Evolutionary conservation across 1,139 yeast species (phyloP).

Genomic region (Taphrina confusa): DNA sequence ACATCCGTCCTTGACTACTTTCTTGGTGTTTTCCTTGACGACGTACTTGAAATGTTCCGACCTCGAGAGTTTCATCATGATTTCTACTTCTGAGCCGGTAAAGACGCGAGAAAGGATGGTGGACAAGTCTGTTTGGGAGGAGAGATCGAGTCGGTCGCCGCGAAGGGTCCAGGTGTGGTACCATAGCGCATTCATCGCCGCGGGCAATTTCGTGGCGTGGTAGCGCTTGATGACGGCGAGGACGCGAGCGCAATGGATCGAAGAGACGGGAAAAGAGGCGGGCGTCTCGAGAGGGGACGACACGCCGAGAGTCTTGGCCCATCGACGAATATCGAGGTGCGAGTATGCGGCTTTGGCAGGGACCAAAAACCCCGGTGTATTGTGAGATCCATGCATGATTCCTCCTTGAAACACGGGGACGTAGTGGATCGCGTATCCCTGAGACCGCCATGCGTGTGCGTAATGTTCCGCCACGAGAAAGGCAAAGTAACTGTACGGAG

Average conservation of each 20-base stretch:
- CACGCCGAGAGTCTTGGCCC: not conserved
- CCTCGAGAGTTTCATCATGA: constrained; percentile 1
- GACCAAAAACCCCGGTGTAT: not conserved
- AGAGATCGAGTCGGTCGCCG: constrained; percentile 4
- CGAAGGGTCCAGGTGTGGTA: not conserved
- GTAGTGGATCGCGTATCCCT: constrained; percentile 23
- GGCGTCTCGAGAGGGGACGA: not conserved
- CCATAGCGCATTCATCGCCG: constrained; percentile 9
- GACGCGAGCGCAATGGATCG: constrained; percentile 1
- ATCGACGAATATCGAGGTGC: not conserved
- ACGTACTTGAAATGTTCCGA: not conserved
- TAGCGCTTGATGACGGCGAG: constrained; percentile 16
- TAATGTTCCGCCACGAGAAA: constrained; percentile 8
- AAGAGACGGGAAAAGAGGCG: not conserved
- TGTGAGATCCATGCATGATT: constrained; percentile 11
- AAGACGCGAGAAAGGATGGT: constrained; percentile 17
- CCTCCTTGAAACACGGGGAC: constrained; percentile 12
- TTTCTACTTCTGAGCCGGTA: constrained; percentile 16
- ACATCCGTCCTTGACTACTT: not conserved
- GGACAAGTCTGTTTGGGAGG: not conserved
- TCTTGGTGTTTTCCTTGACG: not conserved
- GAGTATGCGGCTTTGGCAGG: not conserved
- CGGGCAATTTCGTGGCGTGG: constrained; percentile 3
- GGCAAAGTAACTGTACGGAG: constrained; percentile 17
- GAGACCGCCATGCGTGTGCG: constrained; percentile 7